These are phyloP conservation scores for Davidsoniella neocaledoniae DNA, from an alignment of 2,329 filamentous ascomycete species.

Conservation along the genomic window DNA sequence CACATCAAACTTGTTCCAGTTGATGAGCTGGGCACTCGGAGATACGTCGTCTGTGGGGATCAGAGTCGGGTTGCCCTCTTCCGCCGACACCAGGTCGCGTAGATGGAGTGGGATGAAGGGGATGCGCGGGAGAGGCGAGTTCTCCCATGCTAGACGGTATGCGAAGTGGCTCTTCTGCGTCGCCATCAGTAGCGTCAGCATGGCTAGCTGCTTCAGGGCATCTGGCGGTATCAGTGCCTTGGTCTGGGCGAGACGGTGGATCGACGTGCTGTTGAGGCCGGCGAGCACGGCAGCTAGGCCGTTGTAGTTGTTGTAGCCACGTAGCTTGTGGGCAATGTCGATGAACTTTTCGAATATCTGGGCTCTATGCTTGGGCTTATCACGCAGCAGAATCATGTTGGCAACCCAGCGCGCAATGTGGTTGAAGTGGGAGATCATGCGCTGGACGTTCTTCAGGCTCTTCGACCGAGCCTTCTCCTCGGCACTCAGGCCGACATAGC, in stretches of 20 bases:
- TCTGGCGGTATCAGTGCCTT: slow-evolving; percentile 54
- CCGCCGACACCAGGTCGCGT: slow-evolving; percentile 77
- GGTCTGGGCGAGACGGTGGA: slow-evolving; percentile 71
- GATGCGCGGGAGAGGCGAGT: slow-evolving; percentile 75
- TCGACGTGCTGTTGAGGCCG: slow-evolving; percentile 73
- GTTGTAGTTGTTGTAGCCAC: slow-evolving; percentile 93
- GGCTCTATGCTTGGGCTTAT: slow-evolving; percentile 90
- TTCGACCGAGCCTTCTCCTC: slow-evolving; percentile 59
- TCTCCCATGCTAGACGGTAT: slow-evolving; percentile 95
- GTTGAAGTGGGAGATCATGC: slow-evolving; percentile 88
- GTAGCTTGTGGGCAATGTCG: slow-evolving; percentile 69
- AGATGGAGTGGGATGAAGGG: slow-evolving; percentile 84
- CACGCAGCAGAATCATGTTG: slow-evolving; percentile 71
- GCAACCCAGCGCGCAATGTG: slow-evolving; percentile 69
- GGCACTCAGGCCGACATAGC: slow-evolving; percentile 64
- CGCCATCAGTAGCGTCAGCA: slow-evolving; percentile 81
- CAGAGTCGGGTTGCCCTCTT: slow-evolving; percentile 84
- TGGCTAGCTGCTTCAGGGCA: slow-evolving; percentile 69
- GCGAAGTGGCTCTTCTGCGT: slow-evolving; percentile 84
- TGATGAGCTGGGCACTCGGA: slow-evolving; percentile 45
- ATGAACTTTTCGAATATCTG: slow-evolving; percentile 92
- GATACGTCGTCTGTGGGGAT: slow-evolving; percentile 27
- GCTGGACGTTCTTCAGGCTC: slow-evolving; percentile 71
- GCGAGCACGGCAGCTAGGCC: slow-evolving; percentile 85
- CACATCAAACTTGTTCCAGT: slow-evolving; percentile 97